These are phyloP conservation scores for Termitomyces sp. DNA, from an alignment of 768 basidiomycete species.

Conservation along the genomic window DNA sequence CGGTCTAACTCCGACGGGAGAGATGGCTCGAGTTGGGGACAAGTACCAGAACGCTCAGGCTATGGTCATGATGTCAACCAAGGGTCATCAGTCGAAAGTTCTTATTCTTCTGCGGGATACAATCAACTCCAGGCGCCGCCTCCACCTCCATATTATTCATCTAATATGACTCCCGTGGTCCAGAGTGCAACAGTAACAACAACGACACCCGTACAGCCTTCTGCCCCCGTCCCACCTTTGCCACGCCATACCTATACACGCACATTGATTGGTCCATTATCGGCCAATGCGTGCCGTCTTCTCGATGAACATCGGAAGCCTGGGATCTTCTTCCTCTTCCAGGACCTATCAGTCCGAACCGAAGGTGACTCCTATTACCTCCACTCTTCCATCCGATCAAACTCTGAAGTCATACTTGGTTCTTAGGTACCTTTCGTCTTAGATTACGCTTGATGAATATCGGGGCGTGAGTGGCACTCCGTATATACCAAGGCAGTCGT, in stretches of 20 bases:
- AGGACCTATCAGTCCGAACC: conserved; percentile 89
- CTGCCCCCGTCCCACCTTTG: conserved; percentile 30
- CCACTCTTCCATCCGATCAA: conserved; percentile 1
- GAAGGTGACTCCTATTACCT: conserved; percentile 58
- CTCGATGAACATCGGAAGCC: conserved; percentile 80
- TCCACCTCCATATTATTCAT: conserved; percentile 21
- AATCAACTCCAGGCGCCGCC: conserved; percentile 23
- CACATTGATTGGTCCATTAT: conserved; percentile 87
- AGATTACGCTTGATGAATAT: conserved; percentile 88
- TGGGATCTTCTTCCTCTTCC: conserved; percentile 94
- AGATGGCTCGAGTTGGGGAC: conserved; percentile 31
- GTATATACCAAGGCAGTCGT: not conserved
- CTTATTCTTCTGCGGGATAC: conserved; percentile 25
- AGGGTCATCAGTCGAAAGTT: conserved; percentile 25
- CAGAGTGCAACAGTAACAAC: conserved; percentile 7
- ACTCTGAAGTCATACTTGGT: conserved; percentile 6
- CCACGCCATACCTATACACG: conserved; percentile 77
- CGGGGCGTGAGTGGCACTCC: conserved; percentile 69
- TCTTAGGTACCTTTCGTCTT: conserved; percentile 76
- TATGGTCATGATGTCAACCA: conserved; percentile 27
- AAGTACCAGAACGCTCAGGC: conserved; percentile 15
- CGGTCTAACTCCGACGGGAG: conserved; percentile 35
- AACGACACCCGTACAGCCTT: conserved; percentile 6
- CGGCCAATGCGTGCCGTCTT: conserved; percentile 81
- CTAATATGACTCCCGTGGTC: conserved; percentile 13